phyloP scores from a whole-genome alignment of 805 yeast genomes.

The Yarrowia alimentaria region DNA sequence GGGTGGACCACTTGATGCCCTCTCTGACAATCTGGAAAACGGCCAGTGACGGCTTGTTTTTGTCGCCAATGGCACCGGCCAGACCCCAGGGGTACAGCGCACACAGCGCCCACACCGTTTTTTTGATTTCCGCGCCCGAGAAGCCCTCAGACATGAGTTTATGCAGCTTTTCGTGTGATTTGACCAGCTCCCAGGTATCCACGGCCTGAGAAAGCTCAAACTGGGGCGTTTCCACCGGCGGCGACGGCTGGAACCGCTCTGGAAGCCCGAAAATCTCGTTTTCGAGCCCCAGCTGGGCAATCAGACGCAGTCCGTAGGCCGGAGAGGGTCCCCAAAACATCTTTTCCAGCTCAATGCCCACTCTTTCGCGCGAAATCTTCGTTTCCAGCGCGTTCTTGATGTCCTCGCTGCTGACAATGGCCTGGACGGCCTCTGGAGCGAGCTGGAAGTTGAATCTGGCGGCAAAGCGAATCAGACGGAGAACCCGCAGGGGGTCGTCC shows the following conservation, averaged over 20 bases:
- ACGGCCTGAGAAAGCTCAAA: constrained; percentile 25
- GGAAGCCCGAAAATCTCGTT: constrained; percentile 54
- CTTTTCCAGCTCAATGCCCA: constrained; percentile 82
- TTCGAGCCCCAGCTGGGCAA: constrained; percentile 55
- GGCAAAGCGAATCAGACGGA: constrained; percentile 84
- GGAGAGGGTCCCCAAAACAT: constrained; percentile 66
- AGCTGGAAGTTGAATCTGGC: constrained; percentile 68
- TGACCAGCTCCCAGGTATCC: constrained; percentile 26
- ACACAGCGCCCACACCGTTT: constrained; percentile 16
- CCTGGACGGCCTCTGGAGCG: constrained; percentile 52
- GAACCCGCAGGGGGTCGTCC: constrained; percentile 91
- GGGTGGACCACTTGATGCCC: constrained; percentile 64
- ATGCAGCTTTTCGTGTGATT: constrained; percentile 28
- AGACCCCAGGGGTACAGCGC: constrained; percentile 47
- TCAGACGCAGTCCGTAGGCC: constrained; percentile 57
- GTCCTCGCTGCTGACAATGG: constrained; percentile 57
- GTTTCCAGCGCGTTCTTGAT: constrained; percentile 59
- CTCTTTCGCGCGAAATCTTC: constrained; percentile 86
- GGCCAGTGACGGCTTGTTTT: constrained; percentile 43
- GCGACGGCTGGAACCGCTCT: too few species aligned
- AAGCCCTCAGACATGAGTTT: background rate
- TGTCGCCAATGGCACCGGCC: constrained; percentile 43
- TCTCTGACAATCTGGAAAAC: constrained; percentile 58
- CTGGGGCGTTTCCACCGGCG: constrained; percentile 22
- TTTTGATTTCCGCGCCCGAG: constrained; percentile 2